phyloP scores from a whole-genome alignment of 768 basidiomycete genomes.

The Calocybe cyanea region DNA sequence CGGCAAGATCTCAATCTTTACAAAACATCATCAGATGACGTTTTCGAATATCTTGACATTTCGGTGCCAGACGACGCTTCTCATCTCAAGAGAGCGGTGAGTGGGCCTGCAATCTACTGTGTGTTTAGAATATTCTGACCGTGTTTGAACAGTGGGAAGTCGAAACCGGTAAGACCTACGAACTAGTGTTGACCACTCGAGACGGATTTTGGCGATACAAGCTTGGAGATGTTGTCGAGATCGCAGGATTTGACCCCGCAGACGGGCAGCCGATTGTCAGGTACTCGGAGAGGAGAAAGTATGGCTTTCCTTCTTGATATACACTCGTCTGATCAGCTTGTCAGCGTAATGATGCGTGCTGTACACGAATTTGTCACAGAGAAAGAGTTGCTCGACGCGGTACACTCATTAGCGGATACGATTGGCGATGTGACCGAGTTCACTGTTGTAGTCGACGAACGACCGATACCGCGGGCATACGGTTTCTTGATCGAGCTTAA shows the following conservation, averaged over 20 bases:
- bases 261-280: conserved; percentile 10
- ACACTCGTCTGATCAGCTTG: no score
- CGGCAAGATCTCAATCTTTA: conserved; percentile 2
- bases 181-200: conserved; percentile 8
- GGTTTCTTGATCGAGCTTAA: conserved; percentile 11
- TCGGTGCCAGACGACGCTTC: background rate
- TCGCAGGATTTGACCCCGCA: conserved; percentile 4
- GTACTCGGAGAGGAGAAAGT: conserved; percentile 8
- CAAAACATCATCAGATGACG: conserved; percentile 6
- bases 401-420: conserved; percentile 3
- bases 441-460: conserved; percentile 11
- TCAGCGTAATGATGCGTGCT: conserved; percentile 11
- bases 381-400: conserved; percentile 5
- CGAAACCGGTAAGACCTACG: conserved; percentile 5
- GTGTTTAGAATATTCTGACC: no score
- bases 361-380: conserved; percentile 13
- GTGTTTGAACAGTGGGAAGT: conserved; percentile 6
- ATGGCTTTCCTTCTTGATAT: background rate
- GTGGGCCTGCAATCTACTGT: background rate
- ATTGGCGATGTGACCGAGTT: conserved; percentile 13
- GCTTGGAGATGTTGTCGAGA: conserved; percentile 8
- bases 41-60: conserved; percentile 10
- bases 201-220: conserved; percentile 12
- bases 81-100: conserved; percentile 1
- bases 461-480: conserved; percentile 8